Conservation (phyloP, 2,329 filamentous ascomycete species). For the Hypomyces rosellus region DNA sequence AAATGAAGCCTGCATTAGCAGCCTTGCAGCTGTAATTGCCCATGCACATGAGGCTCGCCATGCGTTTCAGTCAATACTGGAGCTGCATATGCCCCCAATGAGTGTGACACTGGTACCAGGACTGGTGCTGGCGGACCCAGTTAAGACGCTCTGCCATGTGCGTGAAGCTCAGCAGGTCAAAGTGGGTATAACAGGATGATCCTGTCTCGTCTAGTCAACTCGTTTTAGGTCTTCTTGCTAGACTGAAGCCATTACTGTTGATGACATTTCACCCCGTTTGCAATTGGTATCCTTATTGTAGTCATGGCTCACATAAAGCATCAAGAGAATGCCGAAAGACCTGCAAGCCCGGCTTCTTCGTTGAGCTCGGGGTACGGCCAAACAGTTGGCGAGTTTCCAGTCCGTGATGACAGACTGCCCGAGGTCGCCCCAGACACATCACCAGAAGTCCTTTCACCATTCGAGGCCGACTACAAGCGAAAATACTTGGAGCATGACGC, state of each 20-base stretch:
- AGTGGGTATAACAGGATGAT: too few relatives aligned
- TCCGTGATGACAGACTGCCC: conserved; percentile 7
- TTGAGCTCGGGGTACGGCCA: conserved; percentile 9
- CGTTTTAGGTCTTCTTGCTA: background rate
- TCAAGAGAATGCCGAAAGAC: background rate
- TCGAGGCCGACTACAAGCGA: conserved; percentile 9
- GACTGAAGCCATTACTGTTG: background rate
- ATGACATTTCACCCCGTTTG: too few relatives aligned
- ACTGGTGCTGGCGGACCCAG: too few relatives aligned
- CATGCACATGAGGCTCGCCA: background rate
- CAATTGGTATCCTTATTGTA: background rate
- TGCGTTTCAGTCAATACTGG: too few relatives aligned
- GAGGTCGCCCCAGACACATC: conserved; percentile 5
- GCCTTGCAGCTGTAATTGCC: background rate
- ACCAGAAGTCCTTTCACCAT: background rate
- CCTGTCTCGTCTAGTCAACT: too few relatives aligned
- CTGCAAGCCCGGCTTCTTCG: background rate
- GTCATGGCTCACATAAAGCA: background rate
- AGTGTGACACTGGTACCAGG: too few relatives aligned
- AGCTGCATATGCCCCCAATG: too few relatives aligned
- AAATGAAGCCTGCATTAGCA: background rate
- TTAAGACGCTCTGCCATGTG: too few relatives aligned
- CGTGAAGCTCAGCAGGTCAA: too few relatives aligned
- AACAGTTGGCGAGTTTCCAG: conserved; percentile 1
- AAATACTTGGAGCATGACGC: conserved; percentile 5